Evolutionary conservation across 2,329 filamentous ascomycete species (phyloP), one percentile per base, ranked within the genome.

Genomic region (Trichoderma guizhouense): DNA sequence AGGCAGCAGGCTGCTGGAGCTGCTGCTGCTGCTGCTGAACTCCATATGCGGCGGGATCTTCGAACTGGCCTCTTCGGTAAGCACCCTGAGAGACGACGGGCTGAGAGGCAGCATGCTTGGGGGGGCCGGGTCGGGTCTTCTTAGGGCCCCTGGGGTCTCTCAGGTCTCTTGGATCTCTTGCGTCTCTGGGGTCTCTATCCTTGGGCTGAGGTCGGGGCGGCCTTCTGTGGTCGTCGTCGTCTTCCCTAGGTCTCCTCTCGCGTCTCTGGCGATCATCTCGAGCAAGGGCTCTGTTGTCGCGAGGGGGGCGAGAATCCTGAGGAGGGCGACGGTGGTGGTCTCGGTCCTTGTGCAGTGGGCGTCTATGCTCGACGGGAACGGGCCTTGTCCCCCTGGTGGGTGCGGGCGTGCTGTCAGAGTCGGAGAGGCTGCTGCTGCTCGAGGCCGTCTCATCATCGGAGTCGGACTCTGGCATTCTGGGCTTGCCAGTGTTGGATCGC

Each of bases 401-500:
- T 34, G 83, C 83, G 47, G 81, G 78, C 18, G 83, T 85, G 53
- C 84, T 80, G 75, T 86, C 83, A 63, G 84, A 83, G 75, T 85
- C 84, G 73, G 80, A 82, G 51, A 82, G 74, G 39, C 73, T 78
- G 68, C 79, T 76, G 60, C 75, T 73, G 14, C 66, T 69, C 8
- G 77, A 66, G 9, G n/a, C 66, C 76, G 82, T 81, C 51, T 82
- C 81, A 15, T 83, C 81, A 55, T 81, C 81, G 60, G 80, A 78
- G 72, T 81, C 82, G 66, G 79, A 70, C 36, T 67, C 64, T 79
- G 74, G 79, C 26, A 77, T 71, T 73, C 85, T 83, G 57, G 84
- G 81, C 77, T 83, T 86, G 74, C 86, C 79, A 24, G 84, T 87
- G 77, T 88, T 89, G 76, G 87, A 83, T 36, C 82, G 83, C 76